A percentile compares a stretch with the other conserved stretches of the same genome.
phyloP scores from a whole-genome alignment of 2,329 filamentous ascomycete genomes.

The Coleophoma cylindrospora region DNA sequence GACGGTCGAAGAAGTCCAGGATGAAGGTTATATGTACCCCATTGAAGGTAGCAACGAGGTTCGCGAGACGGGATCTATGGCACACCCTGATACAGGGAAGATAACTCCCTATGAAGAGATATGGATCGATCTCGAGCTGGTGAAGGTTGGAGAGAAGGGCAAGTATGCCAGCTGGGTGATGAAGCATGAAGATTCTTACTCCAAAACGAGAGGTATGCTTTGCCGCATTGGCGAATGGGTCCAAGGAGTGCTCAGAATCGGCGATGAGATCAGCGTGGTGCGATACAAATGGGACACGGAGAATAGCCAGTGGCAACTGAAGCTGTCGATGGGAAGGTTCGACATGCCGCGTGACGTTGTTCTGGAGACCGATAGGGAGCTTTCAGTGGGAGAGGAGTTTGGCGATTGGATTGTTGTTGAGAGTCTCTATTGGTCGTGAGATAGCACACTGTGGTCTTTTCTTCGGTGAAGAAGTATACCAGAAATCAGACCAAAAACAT shows the following conservation, averaged over 20 bases:
- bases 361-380: background rate
- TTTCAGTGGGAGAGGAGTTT: background rate
- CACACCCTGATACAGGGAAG: slow-evolving; percentile 14
- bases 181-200: background rate
- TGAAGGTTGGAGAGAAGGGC: background rate
- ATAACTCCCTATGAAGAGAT: slow-evolving; percentile 21
- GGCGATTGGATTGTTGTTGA: background rate
- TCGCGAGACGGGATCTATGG: slow-evolving; percentile 17
- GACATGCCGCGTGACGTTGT: background rate
- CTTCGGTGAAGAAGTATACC: too few relatives aligned
- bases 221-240: slow-evolving; percentile 1
- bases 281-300: background rate
- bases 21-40: slow-evolving; percentile 19
- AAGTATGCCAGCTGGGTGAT: background rate
- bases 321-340: slow-evolving; percentile 3
- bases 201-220: background rate
- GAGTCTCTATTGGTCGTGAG: background rate
- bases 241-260: slow-evolving; percentile 1
- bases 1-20: slow-evolving; percentile 7
- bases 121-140: slow-evolving; percentile 15
- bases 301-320: background rate
- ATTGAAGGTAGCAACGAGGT: slow-evolving; percentile 9
- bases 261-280: background rate
- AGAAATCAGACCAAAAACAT: too few relatives aligned
- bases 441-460: too few relatives aligned